Conservation (phyloP, 2,329 filamentous ascomycete species). For the Chlorencoelia australis region DNA sequence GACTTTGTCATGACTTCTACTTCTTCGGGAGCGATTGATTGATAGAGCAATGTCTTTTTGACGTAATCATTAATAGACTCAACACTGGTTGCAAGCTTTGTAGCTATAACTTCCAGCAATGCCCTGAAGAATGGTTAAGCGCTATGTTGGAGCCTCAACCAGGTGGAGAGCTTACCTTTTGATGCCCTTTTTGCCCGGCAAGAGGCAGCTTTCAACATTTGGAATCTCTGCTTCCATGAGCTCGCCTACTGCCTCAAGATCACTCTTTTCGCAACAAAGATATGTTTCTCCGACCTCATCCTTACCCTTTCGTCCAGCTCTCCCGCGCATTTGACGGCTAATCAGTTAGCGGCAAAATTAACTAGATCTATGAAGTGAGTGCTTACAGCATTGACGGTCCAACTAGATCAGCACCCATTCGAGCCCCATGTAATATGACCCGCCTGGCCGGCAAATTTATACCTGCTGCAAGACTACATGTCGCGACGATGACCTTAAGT, state of each 20-base stretch:
- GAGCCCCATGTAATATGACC: conserved; percentile 65
- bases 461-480: conserved; percentile 72
- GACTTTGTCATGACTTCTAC: conserved; percentile 45
- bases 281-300: conserved; percentile 70
- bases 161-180: conserved; percentile 40
- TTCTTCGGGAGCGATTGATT: conserved; percentile 40
- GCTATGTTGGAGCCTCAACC: conserved; percentile 9
- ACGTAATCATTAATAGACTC: conserved; percentile 60
- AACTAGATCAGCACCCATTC: conserved; percentile 69
- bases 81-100: conserved; percentile 54
- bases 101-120: conserved; percentile 59
- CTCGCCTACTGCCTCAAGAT: conserved; percentile 59
- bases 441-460: conserved; percentile 66
- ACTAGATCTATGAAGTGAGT: background rate
- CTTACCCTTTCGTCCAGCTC: conserved; percentile 70
- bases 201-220: conserved; percentile 56
- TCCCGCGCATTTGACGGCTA: conserved; percentile 66
- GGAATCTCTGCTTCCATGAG: conserved; percentile 66
- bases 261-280: conserved; percentile 58
- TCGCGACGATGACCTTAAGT: conserved; percentile 63
- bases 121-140: no score
- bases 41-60: conserved; percentile 53
- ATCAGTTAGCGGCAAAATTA: conserved; percentile 18
- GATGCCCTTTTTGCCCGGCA: conserved; percentile 55
- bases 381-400: conserved; percentile 62